Percentiles rank a stretch among this genome's conserved stretches.
Evolutionary conservation across 768 basidiomycete genomes (phyloP).

Genomic region (Mycena pura): DNA sequence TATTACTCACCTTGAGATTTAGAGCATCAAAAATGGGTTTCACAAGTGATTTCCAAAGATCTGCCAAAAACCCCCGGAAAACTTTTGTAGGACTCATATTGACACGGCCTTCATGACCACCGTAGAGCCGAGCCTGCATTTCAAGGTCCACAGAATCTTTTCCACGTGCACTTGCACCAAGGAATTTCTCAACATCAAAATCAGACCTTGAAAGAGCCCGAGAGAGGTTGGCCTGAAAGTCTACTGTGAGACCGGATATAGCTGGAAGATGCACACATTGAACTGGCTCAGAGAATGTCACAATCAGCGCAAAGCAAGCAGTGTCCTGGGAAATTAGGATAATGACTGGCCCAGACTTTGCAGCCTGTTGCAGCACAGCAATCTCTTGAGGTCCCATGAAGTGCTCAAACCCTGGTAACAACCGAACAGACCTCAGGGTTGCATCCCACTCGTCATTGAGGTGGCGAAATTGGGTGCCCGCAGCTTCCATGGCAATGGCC

Average conservation of each 20-base stretch:
- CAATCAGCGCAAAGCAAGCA: neutral
- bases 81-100: too few relatives aligned
- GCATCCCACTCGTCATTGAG: neutral
- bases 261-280: neutral
- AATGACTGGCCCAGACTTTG: neutral
- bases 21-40: neutral
- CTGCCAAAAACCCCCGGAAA: too few relatives aligned
- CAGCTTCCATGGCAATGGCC: neutral
- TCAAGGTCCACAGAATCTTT: too few relatives aligned
- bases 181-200: neutral
- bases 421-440: neutral
- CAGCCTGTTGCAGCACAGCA: too few relatives aligned
- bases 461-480: neutral
- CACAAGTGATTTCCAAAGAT: neutral
- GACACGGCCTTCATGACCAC: too few relatives aligned
- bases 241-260: neutral
- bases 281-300: neutral
- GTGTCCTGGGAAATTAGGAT: neutral
- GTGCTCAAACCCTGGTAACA: neutral
- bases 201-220: neutral
- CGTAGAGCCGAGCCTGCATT: too few relatives aligned
- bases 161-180: neutral
- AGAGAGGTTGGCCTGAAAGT: neutral
- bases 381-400: neutral
- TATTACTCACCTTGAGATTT: neutral